Evolutionary conservation across 139 green algal species (phyloP).

Genomic region (Parachlorella kessleri): DNA sequence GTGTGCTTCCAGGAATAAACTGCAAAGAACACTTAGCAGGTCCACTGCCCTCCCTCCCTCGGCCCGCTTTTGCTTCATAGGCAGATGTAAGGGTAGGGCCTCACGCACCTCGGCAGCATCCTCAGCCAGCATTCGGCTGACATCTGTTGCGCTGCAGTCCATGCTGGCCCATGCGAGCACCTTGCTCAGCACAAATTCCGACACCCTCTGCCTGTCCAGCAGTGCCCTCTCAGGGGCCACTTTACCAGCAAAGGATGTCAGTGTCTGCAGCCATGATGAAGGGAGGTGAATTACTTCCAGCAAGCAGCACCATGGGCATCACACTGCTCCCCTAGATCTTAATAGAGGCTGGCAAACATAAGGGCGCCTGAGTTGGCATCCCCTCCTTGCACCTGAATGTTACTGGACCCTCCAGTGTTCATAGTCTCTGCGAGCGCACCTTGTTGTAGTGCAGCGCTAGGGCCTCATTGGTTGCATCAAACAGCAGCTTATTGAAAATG

Average conservation of each 20-base stretch:
- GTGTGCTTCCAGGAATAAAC: no score
- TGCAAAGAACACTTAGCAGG: no score
- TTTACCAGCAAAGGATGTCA: constrained; percentile 8
- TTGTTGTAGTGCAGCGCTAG: constrained; percentile 5
- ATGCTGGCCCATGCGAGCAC: constrained; percentile 21
- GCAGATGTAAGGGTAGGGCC: no score
- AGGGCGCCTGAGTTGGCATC: no score
- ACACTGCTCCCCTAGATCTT: background rate
- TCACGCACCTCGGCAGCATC: constrained; percentile 29
- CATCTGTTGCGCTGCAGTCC: background rate
- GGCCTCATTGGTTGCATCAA: constrained; percentile 37
- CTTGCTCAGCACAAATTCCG: constrained; percentile 1
- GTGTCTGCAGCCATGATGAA: background rate
- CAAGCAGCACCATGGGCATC: background rate
- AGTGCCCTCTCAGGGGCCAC: constrained; percentile 7
- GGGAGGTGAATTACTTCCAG: background rate
- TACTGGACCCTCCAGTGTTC: background rate
- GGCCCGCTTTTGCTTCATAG: no score
- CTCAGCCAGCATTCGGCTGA: constrained; percentile 9
- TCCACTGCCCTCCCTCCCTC: no score
- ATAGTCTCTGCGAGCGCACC: background rate
- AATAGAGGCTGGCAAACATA: no score
- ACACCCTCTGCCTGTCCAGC: constrained; percentile 7
- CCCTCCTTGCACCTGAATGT: background rate
- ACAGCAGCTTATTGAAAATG: constrained; percentile 45